Percentiles rank a stretch among this genome's conserved stretches.
These are phyloP conservation scores for Diaporthe vexans DNA, from an alignment of 2,329 filamentous ascomycete species.

Conservation along the genomic window DNA sequence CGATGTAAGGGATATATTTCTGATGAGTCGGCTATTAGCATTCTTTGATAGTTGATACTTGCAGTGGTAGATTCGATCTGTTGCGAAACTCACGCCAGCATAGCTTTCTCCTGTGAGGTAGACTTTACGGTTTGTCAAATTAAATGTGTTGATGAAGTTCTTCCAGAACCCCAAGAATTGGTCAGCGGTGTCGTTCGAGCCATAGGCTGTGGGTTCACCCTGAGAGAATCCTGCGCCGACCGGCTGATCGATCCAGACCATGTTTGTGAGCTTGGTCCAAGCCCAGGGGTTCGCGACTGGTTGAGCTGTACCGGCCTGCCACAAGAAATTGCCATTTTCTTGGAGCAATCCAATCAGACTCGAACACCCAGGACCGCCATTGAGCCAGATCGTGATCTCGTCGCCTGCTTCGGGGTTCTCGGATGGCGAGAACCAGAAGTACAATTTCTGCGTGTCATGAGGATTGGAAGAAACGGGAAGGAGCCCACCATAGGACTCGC, in stretches of 20 bases:
- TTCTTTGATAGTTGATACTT: neutral
- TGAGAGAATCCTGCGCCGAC: conserved; percentile 75
- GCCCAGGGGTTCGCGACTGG: conserved; percentile 75
- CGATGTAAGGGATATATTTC: conserved; percentile 75
- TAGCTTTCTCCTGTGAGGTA: conserved; percentile 71
- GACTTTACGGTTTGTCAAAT: conserved; percentile 72
- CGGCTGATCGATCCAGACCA: conserved; percentile 78
- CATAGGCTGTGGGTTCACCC: conserved; percentile 72
- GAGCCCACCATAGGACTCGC: conserved; percentile 73
- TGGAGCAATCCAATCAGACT: conserved; percentile 77
- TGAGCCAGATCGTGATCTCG: conserved; percentile 72
- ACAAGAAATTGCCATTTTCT: conserved; percentile 79
- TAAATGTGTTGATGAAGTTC: conserved; percentile 79
- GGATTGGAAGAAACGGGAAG: conserved; percentile 66
- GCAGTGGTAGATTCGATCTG: neutral
- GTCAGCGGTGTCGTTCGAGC: conserved; percentile 73
- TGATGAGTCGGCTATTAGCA: neutral
- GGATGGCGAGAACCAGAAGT: conserved; percentile 76
- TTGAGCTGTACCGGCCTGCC: conserved; percentile 75
- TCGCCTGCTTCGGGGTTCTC: conserved; percentile 61
- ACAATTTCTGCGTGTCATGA: conserved; percentile 59
- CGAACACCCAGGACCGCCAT: conserved; percentile 67
- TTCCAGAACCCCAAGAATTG: conserved; percentile 83
- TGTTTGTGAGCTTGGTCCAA: conserved; percentile 81
- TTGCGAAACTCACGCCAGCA: conserved; percentile 26